Conservation (phyloP, 192 early-diverging fungal species). For the Phlyctochytrium bullatum region DNA sequence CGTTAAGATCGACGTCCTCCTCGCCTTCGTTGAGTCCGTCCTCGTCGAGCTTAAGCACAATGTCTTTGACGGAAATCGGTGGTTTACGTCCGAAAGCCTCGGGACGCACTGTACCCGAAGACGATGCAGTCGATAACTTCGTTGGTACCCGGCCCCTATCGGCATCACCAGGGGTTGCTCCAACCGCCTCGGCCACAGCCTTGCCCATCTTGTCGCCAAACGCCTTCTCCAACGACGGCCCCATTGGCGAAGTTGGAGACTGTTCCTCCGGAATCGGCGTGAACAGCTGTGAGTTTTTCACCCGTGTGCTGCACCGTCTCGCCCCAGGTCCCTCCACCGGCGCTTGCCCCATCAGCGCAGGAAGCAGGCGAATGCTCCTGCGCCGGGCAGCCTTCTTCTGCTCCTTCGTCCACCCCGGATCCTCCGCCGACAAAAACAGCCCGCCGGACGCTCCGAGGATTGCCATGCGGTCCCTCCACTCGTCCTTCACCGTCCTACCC, state of each 20-base stretch:
- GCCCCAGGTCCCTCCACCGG: constrained; percentile 4
- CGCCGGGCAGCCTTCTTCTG: constrained; percentile 8
- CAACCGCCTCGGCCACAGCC: not conserved
- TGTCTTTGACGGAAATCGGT: not conserved
- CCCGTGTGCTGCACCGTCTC: not conserved
- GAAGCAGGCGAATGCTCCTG: not conserved
- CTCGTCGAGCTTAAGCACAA: not conserved
- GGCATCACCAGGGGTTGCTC: too few species aligned
- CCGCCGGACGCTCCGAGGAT: not conserved
- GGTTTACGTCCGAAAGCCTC: not conserved
- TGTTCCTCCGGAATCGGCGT: not conserved
- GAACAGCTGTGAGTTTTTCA: not conserved
- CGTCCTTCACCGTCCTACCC: not conserved
- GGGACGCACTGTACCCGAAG: too few species aligned
- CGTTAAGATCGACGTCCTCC: not conserved
- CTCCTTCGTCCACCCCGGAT: constrained; percentile 9
- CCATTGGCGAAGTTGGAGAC: not conserved
- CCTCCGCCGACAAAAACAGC: constrained; percentile 2
- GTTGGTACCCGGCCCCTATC: too few species aligned
- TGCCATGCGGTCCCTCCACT: constrained; percentile 4
- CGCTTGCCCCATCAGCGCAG: not conserved
- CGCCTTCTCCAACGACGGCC: not conserved
- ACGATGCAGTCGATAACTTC: too few species aligned
- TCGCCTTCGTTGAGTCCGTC: not conserved
- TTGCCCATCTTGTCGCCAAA: not conserved